phyloP scores from a whole-genome alignment of 108 stramenopile genomes.

The Nitzschia sp. region DNA sequence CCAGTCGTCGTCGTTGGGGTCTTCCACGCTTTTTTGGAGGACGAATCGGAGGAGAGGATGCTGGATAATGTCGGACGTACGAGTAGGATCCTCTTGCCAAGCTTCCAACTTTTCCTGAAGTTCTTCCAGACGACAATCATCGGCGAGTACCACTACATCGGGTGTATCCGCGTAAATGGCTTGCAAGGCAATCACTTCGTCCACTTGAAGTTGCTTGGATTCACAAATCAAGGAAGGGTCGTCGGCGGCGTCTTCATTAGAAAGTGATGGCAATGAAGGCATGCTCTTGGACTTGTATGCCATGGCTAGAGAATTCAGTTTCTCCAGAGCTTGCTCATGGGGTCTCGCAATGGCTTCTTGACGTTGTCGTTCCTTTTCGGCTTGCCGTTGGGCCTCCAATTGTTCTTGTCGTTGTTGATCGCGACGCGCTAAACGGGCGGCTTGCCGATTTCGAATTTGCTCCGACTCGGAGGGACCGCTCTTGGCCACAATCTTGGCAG shows the following conservation, averaged over 20 bases:
- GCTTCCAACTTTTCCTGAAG: constrained; percentile 26
- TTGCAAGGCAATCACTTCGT: constrained; percentile 45
- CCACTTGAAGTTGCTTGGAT: constrained; percentile 47
- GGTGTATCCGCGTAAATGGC: constrained; percentile 41
- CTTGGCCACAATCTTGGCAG: constrained; percentile 40
- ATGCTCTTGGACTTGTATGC: not conserved
- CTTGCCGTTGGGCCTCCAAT: constrained; percentile 27
- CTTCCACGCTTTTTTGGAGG: constrained; percentile 27
- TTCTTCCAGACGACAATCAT: constrained; percentile 19
- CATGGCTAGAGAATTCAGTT: constrained; percentile 15
- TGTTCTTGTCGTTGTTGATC: constrained; percentile 27
- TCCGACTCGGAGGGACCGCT: not conserved
- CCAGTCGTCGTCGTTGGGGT: constrained; percentile 30
- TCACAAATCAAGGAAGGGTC: constrained; percentile 26
- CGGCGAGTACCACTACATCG: constrained; percentile 20
- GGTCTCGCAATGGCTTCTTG: constrained; percentile 27
- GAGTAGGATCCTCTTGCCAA: constrained; percentile 8
- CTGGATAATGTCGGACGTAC: not conserved
- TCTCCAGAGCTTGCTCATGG: constrained; percentile 17
- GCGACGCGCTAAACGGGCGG: constrained; percentile 21
- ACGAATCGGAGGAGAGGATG: constrained; percentile 36
- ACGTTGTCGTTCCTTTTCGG: constrained; percentile 38
- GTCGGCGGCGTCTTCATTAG: not conserved
- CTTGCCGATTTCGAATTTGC: constrained; percentile 27
- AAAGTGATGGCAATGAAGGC: not conserved